Evolutionary conservation across 805 yeast genomes (phyloP).

Genomic region (Cyberlindnera subsufficiens): DNA sequence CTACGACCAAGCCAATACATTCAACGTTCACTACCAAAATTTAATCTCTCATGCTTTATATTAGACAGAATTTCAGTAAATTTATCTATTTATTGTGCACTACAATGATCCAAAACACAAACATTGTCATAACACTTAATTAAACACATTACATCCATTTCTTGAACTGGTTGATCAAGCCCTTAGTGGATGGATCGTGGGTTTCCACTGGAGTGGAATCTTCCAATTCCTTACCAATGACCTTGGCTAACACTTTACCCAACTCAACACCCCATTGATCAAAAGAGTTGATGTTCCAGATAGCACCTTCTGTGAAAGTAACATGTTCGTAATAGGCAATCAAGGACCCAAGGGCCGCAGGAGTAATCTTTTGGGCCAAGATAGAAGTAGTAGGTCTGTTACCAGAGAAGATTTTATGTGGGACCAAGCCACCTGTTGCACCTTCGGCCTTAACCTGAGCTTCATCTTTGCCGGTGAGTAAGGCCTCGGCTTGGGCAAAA

Average conservation of each 20-base stretch:
- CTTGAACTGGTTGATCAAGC: constrained; percentile 93
- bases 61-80: neutral
- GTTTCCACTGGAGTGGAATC: constrained; percentile 45
- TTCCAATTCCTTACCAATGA: constrained; percentile 83
- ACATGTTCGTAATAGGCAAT: constrained; percentile 97
- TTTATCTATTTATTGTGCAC: neutral
- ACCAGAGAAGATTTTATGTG: constrained; percentile 96
- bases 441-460: constrained; percentile 85
- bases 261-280: constrained; percentile 99
- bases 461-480: constrained; percentile 91
- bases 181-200: constrained; percentile 91
- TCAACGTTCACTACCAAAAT: too few species aligned
- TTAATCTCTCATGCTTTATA: neutral
- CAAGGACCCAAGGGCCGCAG: constrained; percentile 92
- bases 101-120: neutral
- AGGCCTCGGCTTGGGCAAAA: constrained; percentile 97
- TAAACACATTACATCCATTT: constrained; percentile 43
- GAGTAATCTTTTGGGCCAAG: constrained; percentile 91
- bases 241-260: constrained; percentile 97
- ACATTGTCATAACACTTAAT: too few species aligned
- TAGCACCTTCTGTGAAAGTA: constrained; percentile 97
- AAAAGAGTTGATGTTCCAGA: constrained; percentile 98
- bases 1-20: neutral
- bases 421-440: constrained; percentile 76
- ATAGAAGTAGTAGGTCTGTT: constrained; percentile 99